Base-by-base conservation (phyloP, 192 early-diverging fungal species). In the Dissophora globulifera region DNA sequence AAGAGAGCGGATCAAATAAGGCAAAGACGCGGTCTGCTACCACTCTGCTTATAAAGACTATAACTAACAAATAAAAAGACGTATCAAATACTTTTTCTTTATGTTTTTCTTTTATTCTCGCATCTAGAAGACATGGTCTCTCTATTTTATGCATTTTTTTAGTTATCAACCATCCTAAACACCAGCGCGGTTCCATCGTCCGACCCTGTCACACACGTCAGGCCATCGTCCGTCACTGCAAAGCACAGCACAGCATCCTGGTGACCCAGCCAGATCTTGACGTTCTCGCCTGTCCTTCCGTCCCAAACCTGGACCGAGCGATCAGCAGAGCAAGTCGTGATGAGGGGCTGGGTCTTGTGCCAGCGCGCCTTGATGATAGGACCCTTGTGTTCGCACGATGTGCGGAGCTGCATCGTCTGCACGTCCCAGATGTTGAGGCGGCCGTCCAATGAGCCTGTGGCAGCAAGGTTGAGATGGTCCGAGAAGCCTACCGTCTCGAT, bases 381-480 rank as follows among this genome's bases (percentile, higher is more conserved):
- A 49, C 95, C 95, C 79, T 90, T 69, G 79, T 99, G 97, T 19
- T 82, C 67, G 29, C 93, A 80, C 17, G 92, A 93, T 15, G 90
- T 83, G n/a, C 96, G 91, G 33, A 96, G 82, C 35, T 90, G 89
- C 82, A 93, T 84, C 0, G 88, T 89, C 52, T 86, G 87, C n/a
- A 93, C 81, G 62, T 99, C 98, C 95, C 96, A 98, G 61, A 99
- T 87, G 43, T 86, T 91, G 47, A 99, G 78, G 31, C 85, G 87
- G n/a, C 93, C 93, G 79, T 98, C 96, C 17, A 96, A 85, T 0
- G 93, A 93, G 3, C 89, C 93, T 4, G 94, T 94, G 0, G 95
- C 94, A 8, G 90, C 93, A 55, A 97, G 88, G 78, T 32, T 83
- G 83, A 72, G 69, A 50, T 62, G 51, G 27, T 85, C 81, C 26